These are phyloP conservation scores for Syzygium malaccense DNA, from an alignment of 441 rosid species.

Conservation along the genomic window DNA sequence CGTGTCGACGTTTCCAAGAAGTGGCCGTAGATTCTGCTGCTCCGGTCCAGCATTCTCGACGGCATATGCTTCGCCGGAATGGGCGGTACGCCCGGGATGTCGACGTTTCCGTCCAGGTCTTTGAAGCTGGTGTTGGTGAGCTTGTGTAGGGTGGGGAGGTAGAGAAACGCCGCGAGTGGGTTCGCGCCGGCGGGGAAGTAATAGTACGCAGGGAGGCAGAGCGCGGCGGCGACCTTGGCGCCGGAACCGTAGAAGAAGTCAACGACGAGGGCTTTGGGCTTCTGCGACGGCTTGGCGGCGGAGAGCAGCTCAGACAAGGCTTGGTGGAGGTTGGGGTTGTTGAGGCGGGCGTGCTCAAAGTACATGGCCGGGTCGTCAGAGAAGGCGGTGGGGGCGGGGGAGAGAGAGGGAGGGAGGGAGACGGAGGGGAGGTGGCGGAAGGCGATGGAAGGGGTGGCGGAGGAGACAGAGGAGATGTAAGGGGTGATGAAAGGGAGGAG, in stretches of 20 bases:
- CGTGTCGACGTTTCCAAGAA: neutral
- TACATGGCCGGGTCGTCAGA: neutral
- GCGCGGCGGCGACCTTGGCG: neutral
- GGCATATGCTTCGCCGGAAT: neutral
- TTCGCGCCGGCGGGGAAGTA: neutral
- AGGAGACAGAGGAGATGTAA: neutral
- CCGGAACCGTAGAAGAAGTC: constrained; percentile 12
- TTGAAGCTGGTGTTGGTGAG: neutral
- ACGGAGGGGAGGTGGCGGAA: neutral
- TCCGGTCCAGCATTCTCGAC: neutral
- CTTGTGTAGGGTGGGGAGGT: neutral
- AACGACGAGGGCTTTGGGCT: constrained; percentile 1
- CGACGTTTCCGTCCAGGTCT: neutral
- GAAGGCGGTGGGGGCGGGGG: neutral
- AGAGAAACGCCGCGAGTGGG: neutral
- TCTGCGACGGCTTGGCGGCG: neutral
- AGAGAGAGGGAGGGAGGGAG: neutral
- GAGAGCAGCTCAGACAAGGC: constrained; percentile 1
- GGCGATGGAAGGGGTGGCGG: neutral
- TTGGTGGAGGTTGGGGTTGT: constrained; percentile 7
- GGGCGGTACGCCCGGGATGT: constrained; percentile 2
- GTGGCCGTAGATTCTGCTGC: neutral
- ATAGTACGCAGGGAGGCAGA: constrained; percentile 7
- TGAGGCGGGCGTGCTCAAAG: neutral
- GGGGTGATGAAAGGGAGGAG: neutral